Conservation (phyloP, 75 land plant genomes). For the Ceratopteris richardii region DNA sequence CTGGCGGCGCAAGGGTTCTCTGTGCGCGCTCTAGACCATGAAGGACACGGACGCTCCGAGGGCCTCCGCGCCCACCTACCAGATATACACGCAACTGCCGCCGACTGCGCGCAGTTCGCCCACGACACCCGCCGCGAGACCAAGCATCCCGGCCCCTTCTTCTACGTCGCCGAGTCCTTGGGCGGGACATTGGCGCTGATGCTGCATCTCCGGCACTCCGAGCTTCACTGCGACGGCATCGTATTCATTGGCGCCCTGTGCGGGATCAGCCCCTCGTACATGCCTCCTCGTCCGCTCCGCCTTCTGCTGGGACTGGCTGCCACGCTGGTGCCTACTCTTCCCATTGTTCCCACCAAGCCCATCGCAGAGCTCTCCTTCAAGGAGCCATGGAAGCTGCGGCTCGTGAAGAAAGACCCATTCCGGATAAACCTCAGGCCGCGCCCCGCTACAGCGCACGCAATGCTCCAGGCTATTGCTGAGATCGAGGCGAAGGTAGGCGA, state of each 20-base stretch:
- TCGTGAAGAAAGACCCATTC: constrained; percentile 57
- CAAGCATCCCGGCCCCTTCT: constrained; percentile 41
- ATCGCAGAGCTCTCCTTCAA: constrained; percentile 75
- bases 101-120: constrained; percentile 69
- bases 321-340: constrained; percentile 53
- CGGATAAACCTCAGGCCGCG: constrained; percentile 31
- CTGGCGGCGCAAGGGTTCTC: constrained; percentile 64
- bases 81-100: constrained; percentile 64
- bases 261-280: constrained; percentile 38
- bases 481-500: constrained; percentile 18
- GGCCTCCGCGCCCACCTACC: constrained; percentile 74
- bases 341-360: constrained; percentile 63
- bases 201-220: constrained; percentile 28
- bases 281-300: constrained; percentile 53
- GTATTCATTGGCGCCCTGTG: constrained; percentile 50
- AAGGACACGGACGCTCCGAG: constrained; percentile 92
- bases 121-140: constrained; percentile 26
- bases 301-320: constrained; percentile 34
- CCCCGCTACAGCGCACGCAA: constrained; percentile 22
- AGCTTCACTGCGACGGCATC: no score
- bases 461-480: constrained; percentile 13
- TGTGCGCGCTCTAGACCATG: constrained; percentile 81
- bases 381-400: constrained; percentile 78
- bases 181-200: constrained; percentile 52
- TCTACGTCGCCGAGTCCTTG: constrained; percentile 44